phyloP scores from a whole-genome alignment of 2,329 filamentous ascomycete genomes.

The Aspergillus intermedius region DNA sequence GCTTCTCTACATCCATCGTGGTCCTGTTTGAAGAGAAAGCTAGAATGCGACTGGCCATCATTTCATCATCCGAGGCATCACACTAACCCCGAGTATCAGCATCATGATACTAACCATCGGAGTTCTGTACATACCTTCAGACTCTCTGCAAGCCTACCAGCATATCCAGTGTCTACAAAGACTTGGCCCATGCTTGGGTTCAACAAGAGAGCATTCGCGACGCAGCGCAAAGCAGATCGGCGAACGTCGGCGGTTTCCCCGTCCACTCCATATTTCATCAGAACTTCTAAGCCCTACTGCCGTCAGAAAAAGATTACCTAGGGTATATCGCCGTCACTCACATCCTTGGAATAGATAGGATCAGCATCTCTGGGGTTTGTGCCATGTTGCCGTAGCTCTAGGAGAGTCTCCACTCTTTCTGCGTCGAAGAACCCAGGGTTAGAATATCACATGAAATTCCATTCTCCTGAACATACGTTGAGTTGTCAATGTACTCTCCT shows the following conservation, averaged over 20 bases:
- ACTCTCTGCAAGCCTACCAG: conserved; percentile 60
- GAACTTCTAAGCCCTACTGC: conserved; percentile 63
- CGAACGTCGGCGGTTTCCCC: conserved; percentile 57
- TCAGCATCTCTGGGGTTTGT: conserved; percentile 65
- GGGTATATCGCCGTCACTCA: conserved; percentile 31
- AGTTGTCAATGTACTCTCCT: conserved; percentile 52
- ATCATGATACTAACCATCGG: background rate
- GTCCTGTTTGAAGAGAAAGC: conserved; percentile 76
- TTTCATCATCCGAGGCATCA: conserved; percentile 76
- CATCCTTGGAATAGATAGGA: conserved; percentile 76
- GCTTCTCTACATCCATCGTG: conserved; percentile 56
- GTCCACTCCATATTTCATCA: conserved; percentile 68
- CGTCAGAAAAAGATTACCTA: conserved; percentile 3
- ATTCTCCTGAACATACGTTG: conserved; percentile 47
- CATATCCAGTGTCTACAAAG: conserved; percentile 65
- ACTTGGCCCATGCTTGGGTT: conserved; percentile 61
- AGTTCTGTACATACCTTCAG: conserved; percentile 48
- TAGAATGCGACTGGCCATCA: conserved; percentile 70
- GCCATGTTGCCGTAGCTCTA: conserved; percentile 70
- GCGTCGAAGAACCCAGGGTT: background rate
- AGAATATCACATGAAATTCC: background rate
- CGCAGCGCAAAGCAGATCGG: conserved; percentile 69
- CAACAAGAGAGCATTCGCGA: conserved; percentile 78
- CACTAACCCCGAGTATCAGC: conserved; percentile 35
- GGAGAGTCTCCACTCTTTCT: conserved; percentile 40